Evolutionary conservation across 1,284 basidiomycete species (phyloP).

Genomic region (Sanguinoderma infundibulare): DNA sequence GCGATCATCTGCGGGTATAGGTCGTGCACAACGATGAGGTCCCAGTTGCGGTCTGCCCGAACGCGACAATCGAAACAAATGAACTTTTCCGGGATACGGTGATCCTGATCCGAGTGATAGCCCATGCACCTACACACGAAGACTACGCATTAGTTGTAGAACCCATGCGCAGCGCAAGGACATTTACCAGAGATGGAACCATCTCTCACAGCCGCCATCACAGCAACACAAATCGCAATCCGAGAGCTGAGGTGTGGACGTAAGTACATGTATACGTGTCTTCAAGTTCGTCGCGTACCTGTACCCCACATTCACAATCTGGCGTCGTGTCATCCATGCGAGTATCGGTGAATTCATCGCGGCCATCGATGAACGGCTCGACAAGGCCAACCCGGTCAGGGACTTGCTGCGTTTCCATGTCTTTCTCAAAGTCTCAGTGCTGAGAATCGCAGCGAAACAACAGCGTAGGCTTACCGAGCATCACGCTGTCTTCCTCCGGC

Average conservation of each 20-base stretch:
- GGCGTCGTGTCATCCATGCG: slow-evolving; percentile 29
- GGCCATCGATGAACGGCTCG: slow-evolving; percentile 38
- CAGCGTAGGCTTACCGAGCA: slow-evolving; percentile 41
- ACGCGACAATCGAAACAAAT: slow-evolving; percentile 75
- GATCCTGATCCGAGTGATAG: slow-evolving; percentile 63
- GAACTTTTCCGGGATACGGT: slow-evolving; percentile 59
- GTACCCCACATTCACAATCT: slow-evolving; percentile 69
- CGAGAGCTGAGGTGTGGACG: slow-evolving; percentile 44
- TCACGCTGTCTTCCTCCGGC: slow-evolving; percentile 43
- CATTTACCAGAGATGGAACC: slow-evolving; percentile 76
- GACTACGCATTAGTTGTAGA: neutral
- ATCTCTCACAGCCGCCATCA: slow-evolving; percentile 67
- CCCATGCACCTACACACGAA: slow-evolving; percentile 72
- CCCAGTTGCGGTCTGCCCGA: slow-evolving; percentile 66
- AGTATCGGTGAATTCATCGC: neutral
- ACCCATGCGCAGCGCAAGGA: neutral
- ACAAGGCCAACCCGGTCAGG: slow-evolving; percentile 39
- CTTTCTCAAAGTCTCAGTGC: slow-evolving; percentile 29
- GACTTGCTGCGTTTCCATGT: slow-evolving; percentile 50
- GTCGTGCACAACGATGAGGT: slow-evolving; percentile 60
- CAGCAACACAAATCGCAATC: slow-evolving; percentile 59
- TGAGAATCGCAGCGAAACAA: neutral
- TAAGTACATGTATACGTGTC: neutral
- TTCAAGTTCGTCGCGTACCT: slow-evolving; percentile 40
- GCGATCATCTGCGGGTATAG: slow-evolving; percentile 61